phyloP scores from a whole-genome alignment of 2,329 filamentous ascomycete genomes.

The Pseudogymnoascus sp. region DNA sequence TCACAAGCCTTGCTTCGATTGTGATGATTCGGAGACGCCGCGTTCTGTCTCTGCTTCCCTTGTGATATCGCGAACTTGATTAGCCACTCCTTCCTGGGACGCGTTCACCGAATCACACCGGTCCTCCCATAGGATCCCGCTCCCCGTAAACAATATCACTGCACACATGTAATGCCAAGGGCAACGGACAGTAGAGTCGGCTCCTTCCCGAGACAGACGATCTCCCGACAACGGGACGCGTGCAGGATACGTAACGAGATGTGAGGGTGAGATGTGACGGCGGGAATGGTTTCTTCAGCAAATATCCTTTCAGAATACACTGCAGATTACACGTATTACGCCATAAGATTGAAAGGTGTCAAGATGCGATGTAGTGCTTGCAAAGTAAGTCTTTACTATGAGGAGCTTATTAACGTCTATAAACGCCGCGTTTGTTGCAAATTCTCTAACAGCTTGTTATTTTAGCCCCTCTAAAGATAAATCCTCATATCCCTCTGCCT shows the following conservation, averaged over 20 bases:
- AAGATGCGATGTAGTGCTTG: not conserved
- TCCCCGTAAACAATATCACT: not conserved
- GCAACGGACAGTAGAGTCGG: not conserved
- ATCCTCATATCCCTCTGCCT: not conserved
- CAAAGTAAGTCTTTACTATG: not conserved
- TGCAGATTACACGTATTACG: not conserved
- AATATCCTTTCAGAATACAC: not conserved
- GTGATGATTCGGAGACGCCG: not conserved
- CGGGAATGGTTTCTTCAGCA: not conserved
- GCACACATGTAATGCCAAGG: not conserved
- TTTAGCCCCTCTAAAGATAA: not conserved
- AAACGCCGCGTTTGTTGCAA: not conserved
- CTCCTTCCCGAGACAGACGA: not conserved
- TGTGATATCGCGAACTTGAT: not conserved
- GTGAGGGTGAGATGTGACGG: not conserved
- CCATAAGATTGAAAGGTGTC: not conserved
- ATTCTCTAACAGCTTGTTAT: not conserved
- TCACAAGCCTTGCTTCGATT: not conserved
- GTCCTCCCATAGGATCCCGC: not conserved
- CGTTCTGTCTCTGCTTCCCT: not conserved
- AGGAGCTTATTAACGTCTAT: not conserved
- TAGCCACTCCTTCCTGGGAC: not conserved
- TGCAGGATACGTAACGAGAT: not conserved
- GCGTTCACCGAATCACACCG: not conserved
- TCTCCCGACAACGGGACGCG: not conserved